Evolutionary conservation across 257 asterid genomes (phyloP).

Genomic region (Fraxinus pennsylvanica): DNA sequence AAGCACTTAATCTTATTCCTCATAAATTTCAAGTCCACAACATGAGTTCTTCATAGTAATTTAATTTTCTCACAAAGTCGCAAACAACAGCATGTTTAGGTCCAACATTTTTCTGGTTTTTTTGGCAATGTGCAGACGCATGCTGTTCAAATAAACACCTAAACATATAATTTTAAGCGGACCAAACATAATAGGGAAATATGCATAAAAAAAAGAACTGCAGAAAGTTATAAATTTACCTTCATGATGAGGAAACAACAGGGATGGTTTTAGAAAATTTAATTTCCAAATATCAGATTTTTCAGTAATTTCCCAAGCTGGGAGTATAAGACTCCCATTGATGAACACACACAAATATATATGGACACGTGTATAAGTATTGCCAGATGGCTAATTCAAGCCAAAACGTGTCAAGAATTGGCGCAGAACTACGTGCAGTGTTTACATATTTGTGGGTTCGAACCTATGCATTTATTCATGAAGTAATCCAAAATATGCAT

Average conservation of each 20-base stretch:
- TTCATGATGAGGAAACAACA: background rate
- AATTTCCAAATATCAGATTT: background rate
- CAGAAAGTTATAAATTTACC: background rate
- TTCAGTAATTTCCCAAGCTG: background rate
- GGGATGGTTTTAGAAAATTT: background rate
- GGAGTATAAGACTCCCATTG: background rate
- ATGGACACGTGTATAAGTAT: slow-evolving; percentile 30
- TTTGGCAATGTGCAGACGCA: background rate
- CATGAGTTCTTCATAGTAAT: background rate
- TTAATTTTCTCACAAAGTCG: background rate
- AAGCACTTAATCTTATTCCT: background rate
- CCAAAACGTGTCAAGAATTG: slow-evolving; percentile 17
- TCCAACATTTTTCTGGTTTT: background rate
- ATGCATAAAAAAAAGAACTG: background rate
- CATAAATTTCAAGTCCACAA: background rate
- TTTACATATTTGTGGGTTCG: background rate
- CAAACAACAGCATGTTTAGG: background rate
- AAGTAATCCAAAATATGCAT: background rate
- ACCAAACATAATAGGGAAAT: background rate
- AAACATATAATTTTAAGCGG: background rate
- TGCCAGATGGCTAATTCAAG: slow-evolving; percentile 37
- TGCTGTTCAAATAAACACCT: background rate
- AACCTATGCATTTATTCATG: background rate
- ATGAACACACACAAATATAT: background rate
- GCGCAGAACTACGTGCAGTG: background rate